These are phyloP conservation scores for Nematocida major DNA, from an alignment of 371 early-diverging fungal genomes.

Conservation along the genomic window DNA sequence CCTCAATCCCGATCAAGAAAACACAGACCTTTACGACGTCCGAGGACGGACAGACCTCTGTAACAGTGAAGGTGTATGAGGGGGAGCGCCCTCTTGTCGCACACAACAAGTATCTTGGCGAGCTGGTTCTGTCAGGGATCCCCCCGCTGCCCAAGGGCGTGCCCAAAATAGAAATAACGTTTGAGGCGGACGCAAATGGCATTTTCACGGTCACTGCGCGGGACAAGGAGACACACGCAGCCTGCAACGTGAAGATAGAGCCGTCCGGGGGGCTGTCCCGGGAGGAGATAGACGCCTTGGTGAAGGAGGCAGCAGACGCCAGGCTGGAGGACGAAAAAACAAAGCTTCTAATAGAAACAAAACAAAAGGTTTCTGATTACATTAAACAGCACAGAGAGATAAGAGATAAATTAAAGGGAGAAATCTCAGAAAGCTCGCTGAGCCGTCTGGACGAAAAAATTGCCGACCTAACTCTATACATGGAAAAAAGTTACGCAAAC, in stretches of 20 bases:
- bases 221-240: slow-evolving; percentile 85
- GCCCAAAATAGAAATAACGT: slow-evolving; percentile 92
- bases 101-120: slow-evolving; percentile 92
- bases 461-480: slow-evolving; percentile 63
- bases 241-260: slow-evolving; percentile 73
- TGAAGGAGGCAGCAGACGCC: slow-evolving; percentile 78
- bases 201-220: slow-evolving; percentile 92
- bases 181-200: slow-evolving; percentile 97
- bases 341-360: slow-evolving; percentile 84
- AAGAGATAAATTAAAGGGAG: slow-evolving; percentile 68
- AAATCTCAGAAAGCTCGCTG: neutral
- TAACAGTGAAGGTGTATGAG: slow-evolving; percentile 91
- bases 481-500: slow-evolving; percentile 73
- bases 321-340: slow-evolving; percentile 83
- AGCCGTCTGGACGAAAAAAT: neutral
- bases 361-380: slow-evolving; percentile 82
- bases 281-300: slow-evolving; percentile 88
- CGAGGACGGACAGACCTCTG: slow-evolving; percentile 93
- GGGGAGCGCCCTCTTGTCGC: slow-evolving; percentile 90
- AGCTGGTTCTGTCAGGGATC: slow-evolving; percentile 76
- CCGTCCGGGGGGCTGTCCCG: slow-evolving; percentile 87
- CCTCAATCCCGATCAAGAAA: slow-evolving; percentile 96
- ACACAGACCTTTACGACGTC: slow-evolving; percentile 97
- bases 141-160: slow-evolving; percentile 77
- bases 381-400: slow-evolving; percentile 83